These are phyloP conservation scores for Hyaloscypha variabilis DNA, from an alignment of 495 filamentous ascomycete species.

Conservation along the genomic window DNA sequence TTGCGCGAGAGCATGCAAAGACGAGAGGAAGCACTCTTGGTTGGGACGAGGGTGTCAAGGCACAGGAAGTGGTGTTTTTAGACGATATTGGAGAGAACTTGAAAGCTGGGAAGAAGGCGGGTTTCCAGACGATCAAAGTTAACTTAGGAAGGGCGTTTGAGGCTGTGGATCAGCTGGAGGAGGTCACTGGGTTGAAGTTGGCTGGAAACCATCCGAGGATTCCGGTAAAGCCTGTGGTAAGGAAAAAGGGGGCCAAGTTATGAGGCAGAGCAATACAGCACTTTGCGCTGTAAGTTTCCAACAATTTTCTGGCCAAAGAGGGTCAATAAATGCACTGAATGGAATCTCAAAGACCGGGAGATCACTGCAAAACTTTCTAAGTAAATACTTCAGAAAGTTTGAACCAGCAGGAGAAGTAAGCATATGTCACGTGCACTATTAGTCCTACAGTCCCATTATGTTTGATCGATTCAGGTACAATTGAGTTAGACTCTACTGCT, in stretches of 20 bases:
- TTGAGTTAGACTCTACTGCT: too few species aligned
- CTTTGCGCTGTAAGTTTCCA: too few species aligned
- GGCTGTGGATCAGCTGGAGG: slow-evolving; percentile 60
- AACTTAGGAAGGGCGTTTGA: slow-evolving; percentile 73
- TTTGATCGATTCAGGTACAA: too few species aligned
- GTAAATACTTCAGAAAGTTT: too few species aligned
- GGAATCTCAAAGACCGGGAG: too few species aligned
- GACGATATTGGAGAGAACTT: slow-evolving; percentile 97
- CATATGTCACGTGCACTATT: too few species aligned
- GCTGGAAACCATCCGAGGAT: slow-evolving; percentile 32
- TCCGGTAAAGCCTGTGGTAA: slow-evolving; percentile 19
- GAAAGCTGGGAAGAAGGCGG: slow-evolving; percentile 72
- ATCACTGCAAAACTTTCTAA: too few species aligned
- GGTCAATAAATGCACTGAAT: too few species aligned
- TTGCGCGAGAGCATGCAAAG: slow-evolving; percentile 49
- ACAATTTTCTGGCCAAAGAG: too few species aligned
- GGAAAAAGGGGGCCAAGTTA: slow-evolving; percentile 6
- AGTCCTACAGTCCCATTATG: too few species aligned
- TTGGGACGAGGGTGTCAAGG: slow-evolving; percentile 52
- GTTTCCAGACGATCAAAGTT: slow-evolving; percentile 85
- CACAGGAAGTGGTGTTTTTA: slow-evolving; percentile 80
- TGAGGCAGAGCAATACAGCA: background rate
- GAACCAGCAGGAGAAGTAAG: too few species aligned
- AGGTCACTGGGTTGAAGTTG: slow-evolving; percentile 50
- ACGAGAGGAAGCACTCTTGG: slow-evolving; percentile 34